Percentiles rank a stretch among this genome's conserved stretches.
Conservation (phyloP, 805 yeast genomes). For the Teunomyces panamensis region DNA sequence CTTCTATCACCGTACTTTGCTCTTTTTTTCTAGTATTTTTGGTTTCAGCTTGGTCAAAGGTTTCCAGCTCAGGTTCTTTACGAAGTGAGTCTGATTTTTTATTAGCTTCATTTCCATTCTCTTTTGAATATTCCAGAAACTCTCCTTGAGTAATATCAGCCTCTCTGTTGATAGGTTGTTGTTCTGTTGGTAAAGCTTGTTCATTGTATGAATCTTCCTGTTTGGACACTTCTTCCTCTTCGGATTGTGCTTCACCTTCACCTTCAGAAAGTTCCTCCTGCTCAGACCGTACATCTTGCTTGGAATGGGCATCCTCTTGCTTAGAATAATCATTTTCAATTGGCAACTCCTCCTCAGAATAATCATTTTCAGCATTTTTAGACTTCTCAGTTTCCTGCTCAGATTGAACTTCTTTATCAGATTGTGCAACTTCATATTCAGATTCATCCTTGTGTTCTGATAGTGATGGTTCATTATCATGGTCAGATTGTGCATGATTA, state of each 20-base stretch:
- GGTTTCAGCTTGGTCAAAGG: slow-evolving; percentile 5
- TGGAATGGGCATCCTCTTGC: too few species aligned
- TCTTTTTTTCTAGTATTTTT: not conserved
- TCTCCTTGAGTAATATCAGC: not conserved
- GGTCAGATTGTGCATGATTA: too few species aligned
- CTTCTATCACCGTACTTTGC: not conserved
- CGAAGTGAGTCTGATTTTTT: too few species aligned
- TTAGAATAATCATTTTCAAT: not conserved
- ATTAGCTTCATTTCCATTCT: too few species aligned
- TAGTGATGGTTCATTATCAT: too few species aligned
- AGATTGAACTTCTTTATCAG: too few species aligned
- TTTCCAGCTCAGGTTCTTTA: too few species aligned
- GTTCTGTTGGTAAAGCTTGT: not conserved
- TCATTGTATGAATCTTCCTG: slow-evolving; percentile 1
- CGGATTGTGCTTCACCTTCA: not conserved
- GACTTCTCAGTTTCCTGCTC: too few species aligned
- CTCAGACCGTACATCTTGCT: too few species aligned
- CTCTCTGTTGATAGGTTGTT: not conserved
- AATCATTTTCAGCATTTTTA: not conserved
- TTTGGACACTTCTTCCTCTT: slow-evolving; percentile 5
- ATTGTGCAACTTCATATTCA: not conserved
- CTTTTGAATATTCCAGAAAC: too few species aligned
- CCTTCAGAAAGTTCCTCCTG: not conserved
- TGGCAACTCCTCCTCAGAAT: too few species aligned
- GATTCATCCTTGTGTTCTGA: not conserved